Evolutionary conservation across 106 monocot species (phyloP).

Genomic region (Allium fistulosum): DNA sequence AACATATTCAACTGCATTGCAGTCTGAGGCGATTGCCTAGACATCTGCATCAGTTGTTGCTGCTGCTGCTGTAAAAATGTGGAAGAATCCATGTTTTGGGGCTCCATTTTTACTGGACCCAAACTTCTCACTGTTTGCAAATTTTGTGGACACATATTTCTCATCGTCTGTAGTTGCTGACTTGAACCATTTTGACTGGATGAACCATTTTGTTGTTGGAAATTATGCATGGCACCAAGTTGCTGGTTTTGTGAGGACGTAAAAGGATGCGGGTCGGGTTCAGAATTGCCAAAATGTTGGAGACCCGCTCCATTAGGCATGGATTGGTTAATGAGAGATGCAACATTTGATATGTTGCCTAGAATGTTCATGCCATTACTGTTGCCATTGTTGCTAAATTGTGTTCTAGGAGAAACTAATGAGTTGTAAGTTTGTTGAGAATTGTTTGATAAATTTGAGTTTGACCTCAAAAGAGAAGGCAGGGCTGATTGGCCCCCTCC

Average conservation of each 20-base stretch:
- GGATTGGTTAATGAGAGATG: slow-evolving; percentile 40
- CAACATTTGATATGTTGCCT: slow-evolving; percentile 34
- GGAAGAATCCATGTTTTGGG: slow-evolving; percentile 25
- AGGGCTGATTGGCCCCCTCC: slow-evolving; percentile 13
- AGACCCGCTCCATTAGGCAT: slow-evolving; percentile 25
- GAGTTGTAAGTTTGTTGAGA: slow-evolving; percentile 43
- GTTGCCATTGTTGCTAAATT: slow-evolving; percentile 26
- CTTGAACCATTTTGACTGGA: slow-evolving; percentile 4
- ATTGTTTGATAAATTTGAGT: slow-evolving; percentile 17
- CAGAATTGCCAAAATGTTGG: slow-evolving; percentile 8
- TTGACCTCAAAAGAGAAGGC: slow-evolving; percentile 27
- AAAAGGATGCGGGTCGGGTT: slow-evolving; percentile 1
- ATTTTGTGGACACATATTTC: slow-evolving; percentile 36
- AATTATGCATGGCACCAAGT: slow-evolving; percentile 5
- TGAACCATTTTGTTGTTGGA: slow-evolving; percentile 12
- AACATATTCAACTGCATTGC: slow-evolving; percentile 38
- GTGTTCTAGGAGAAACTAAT: slow-evolving; percentile 43
- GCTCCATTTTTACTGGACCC: slow-evolving; percentile 55
- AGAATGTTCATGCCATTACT: slow-evolving; percentile 24
- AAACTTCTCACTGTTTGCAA: slow-evolving; percentile 27
- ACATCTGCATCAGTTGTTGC: slow-evolving; percentile 32
- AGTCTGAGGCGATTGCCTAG: slow-evolving; percentile 20
- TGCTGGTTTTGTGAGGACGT: slow-evolving; percentile 1
- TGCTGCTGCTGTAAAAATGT: slow-evolving; percentile 41
- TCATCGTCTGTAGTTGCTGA: slow-evolving; percentile 36